Percentiles rank a stretch among this genome's conserved stretches.
These are phyloP conservation scores for Chaetomium strumarium DNA, from an alignment of 2,329 filamentous ascomycete genomes.

Conservation along the genomic window DNA sequence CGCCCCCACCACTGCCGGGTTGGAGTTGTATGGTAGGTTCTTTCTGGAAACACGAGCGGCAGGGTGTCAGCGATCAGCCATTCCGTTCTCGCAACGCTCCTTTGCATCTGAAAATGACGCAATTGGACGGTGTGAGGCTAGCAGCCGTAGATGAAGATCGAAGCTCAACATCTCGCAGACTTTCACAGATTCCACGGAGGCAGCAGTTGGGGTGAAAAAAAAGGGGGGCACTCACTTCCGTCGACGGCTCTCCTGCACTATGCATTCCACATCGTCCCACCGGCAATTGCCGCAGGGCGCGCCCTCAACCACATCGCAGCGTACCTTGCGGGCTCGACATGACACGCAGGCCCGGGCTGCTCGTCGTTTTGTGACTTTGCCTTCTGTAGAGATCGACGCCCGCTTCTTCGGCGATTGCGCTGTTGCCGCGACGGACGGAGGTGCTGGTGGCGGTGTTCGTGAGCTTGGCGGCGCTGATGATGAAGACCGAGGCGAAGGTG, in stretches of 20 bases:
- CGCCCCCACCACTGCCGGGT: conserved; percentile 11
- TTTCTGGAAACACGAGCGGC: conserved; percentile 34
- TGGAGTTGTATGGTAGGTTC: conserved; percentile 33
- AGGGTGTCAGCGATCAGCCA: conserved; percentile 19
- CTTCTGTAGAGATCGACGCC: conserved; percentile 15
- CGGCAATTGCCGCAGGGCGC: conserved; percentile 84
- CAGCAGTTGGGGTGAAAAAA: not conserved
- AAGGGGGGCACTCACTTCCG: conserved; percentile 62
- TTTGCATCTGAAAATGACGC: conserved; percentile 21
- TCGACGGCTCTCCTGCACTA: conserved; percentile 74
- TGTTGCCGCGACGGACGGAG: conserved; percentile 3
- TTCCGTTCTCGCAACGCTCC: not conserved
- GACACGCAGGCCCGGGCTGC: conserved; percentile 89
- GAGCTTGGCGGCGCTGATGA: conserved; percentile 7
- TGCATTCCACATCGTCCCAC: conserved; percentile 71
- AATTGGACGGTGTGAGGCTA: conserved; percentile 7
- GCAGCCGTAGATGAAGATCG: not conserved
- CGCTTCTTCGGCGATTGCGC: conserved; percentile 12
- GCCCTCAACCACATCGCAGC: conserved; percentile 88
- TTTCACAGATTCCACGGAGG: not conserved
- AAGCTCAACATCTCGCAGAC: not conserved
- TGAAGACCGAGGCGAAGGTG: conserved; percentile 12
- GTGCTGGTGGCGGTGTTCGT: conserved; percentile 9
- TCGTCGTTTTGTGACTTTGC: conserved; percentile 64
- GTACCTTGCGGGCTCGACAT: conserved; percentile 82